These are phyloP conservation scores for Magnolia officinalis DNA, from an alignment of 164 flowering plant species.

Conservation along the genomic window DNA sequence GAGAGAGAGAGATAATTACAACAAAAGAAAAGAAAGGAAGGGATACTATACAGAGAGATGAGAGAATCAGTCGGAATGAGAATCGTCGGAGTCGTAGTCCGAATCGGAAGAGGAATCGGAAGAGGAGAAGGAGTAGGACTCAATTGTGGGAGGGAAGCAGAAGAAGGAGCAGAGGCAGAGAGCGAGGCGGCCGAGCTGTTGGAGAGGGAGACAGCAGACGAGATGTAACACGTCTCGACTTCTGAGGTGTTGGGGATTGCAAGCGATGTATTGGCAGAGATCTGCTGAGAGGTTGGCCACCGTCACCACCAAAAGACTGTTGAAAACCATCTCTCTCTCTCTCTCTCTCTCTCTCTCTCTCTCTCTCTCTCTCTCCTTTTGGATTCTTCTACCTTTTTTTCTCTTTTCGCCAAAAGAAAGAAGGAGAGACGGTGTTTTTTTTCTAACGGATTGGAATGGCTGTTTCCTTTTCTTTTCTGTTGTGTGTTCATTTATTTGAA, in stretches of 20 bases:
- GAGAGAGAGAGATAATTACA: not conserved
- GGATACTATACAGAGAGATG: slow-evolving; percentile 6
- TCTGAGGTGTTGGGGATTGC: slow-evolving; percentile 68
- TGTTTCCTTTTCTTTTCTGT: too few relatives aligned
- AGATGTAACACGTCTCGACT: slow-evolving; percentile 57
- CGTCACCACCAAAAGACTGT: slow-evolving; percentile 40
- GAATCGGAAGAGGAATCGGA: slow-evolving; percentile 22
- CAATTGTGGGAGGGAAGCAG: slow-evolving; percentile 41
- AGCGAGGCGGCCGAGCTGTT: slow-evolving; percentile 56
- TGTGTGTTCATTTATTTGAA: too few relatives aligned
- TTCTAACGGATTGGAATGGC: too few relatives aligned
- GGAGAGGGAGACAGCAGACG: slow-evolving; percentile 73
- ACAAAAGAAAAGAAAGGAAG: slow-evolving; percentile 1
- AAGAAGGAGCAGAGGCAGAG: slow-evolving; percentile 59
- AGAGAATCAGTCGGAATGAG: slow-evolving; percentile 29
- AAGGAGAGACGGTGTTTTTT: too few relatives aligned
- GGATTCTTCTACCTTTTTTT: too few relatives aligned
- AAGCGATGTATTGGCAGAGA: slow-evolving; percentile 75
- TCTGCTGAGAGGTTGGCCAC: slow-evolving; percentile 69
- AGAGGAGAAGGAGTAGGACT: slow-evolving; percentile 18
- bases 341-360: slow-evolving; percentile 13
- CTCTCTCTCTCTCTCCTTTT: not conserved
- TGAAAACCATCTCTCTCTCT: slow-evolving; percentile 54
- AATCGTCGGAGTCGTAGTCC: slow-evolving; percentile 18
- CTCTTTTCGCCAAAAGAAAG: too few relatives aligned